Evolutionary conservation across 202 grass and related monocot genomes (phyloP).

Genomic region (Bolboschoenoplectus hybrid): DNA sequence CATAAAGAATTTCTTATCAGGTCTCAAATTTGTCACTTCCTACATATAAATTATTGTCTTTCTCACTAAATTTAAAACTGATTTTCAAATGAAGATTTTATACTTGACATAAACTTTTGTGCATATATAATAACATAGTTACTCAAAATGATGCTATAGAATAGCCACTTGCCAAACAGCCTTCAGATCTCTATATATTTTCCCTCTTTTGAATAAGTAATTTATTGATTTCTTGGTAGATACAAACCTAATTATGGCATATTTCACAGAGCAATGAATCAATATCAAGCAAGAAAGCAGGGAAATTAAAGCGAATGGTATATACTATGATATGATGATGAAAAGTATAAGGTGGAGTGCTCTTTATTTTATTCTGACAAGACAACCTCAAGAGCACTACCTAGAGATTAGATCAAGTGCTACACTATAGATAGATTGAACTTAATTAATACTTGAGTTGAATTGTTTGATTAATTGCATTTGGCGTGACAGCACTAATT

Average conservation of each 20-base stretch:
- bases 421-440: neutral
- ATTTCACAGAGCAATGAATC: neutral
- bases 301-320: constrained; percentile 11
- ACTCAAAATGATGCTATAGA: neutral
- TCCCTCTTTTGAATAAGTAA: neutral
- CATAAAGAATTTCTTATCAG: no score
- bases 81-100: neutral
- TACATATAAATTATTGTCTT: no score
- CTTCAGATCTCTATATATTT: neutral
- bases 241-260: neutral
- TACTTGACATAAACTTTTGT: neutral
- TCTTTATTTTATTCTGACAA: constrained; percentile 38
- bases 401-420: neutral
- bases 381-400: constrained; percentile 27
- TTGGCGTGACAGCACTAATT: constrained; percentile 2
- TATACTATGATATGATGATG: constrained; percentile 35
- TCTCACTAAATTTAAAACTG: no score
- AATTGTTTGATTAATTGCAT: neutral
- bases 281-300: neutral
- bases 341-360: constrained; percentile 18
- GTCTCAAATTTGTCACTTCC: no score
- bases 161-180: neutral
- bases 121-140: neutral
- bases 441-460: neutral
- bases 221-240: neutral